A percentile compares a stretch with the other conserved stretches of the same genome.
These are phyloP conservation scores for Rhynchosporium graminicola DNA, from an alignment of 2,329 filamentous ascomycete genomes.

Conservation along the genomic window DNA sequence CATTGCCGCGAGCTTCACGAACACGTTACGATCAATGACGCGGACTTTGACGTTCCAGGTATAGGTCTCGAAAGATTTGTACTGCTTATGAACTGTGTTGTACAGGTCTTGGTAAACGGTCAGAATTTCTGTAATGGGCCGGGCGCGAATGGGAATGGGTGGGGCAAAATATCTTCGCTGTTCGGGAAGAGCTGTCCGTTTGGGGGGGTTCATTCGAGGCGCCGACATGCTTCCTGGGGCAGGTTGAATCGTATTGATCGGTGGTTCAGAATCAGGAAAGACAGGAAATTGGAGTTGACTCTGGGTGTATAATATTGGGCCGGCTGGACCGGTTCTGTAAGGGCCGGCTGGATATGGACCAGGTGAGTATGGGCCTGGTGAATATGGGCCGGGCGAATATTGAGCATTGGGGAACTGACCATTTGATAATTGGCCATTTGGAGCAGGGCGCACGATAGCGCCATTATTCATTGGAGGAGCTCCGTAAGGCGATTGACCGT, in stretches of 20 bases:
- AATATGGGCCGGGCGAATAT: too few relatives aligned
- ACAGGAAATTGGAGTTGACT: not conserved
- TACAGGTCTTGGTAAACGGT: not conserved
- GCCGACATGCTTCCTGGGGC: constrained; percentile 8
- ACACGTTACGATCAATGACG: not conserved
- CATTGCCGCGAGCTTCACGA: constrained; percentile 4
- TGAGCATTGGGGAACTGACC: too few relatives aligned
- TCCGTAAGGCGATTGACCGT: constrained; percentile 9
- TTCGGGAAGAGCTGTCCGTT: constrained; percentile 6
- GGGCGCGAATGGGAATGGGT: not conserved
- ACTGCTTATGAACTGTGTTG: not conserved
- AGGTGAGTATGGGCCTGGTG: too few relatives aligned
- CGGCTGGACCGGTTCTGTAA: too few relatives aligned
- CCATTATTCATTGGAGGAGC: constrained; percentile 1
- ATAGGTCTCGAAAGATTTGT: not conserved
- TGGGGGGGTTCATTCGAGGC: not conserved
- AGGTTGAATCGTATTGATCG: constrained; percentile 10
- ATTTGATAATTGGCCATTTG: too few relatives aligned
- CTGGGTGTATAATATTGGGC: not conserved
- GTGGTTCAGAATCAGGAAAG: not conserved
- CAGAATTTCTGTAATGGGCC: constrained; percentile 6
- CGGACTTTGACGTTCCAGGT: constrained; percentile 9
- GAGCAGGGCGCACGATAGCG: too few relatives aligned
- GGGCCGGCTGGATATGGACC: too few relatives aligned
- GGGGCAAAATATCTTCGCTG: constrained; percentile 1